Evolutionary conservation across 2,329 filamentous ascomycete species (phyloP).

Genomic region (Alternaria panax): DNA sequence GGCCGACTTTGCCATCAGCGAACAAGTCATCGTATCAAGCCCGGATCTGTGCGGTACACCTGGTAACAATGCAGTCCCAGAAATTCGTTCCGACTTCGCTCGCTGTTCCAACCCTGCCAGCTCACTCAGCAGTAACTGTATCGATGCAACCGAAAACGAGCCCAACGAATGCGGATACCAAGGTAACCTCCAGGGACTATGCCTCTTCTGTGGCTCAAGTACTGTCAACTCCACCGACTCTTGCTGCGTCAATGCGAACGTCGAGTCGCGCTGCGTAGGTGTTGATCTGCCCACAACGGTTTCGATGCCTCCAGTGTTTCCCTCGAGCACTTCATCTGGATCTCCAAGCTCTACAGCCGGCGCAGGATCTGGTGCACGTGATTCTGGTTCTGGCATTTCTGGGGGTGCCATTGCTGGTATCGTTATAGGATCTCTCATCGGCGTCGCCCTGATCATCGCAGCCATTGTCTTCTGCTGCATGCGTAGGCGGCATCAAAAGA

Average conservation of each 20-base stretch:
- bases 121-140: slow-evolving; percentile 77
- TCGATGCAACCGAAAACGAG: slow-evolving; percentile 81
- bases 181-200: slow-evolving; percentile 75
- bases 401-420: slow-evolving; percentile 92
- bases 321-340: slow-evolving; percentile 67
- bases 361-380: slow-evolving; percentile 36
- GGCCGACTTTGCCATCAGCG: slow-evolving; percentile 86
- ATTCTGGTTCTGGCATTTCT: slow-evolving; percentile 63
- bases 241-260: slow-evolving; percentile 85
- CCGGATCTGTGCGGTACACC: slow-evolving; percentile 73
- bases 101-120: slow-evolving; percentile 85
- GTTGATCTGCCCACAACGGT: slow-evolving; percentile 80
- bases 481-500: slow-evolving; percentile 61
- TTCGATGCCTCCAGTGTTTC: slow-evolving; percentile 64
- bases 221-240: slow-evolving; percentile 93
- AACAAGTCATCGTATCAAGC: slow-evolving; percentile 83
- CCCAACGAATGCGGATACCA: slow-evolving; percentile 85
- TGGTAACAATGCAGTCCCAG: slow-evolving; percentile 68
- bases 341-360: slow-evolving; percentile 50
- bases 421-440: slow-evolving; percentile 80
- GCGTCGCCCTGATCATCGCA: slow-evolving; percentile 71
- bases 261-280: slow-evolving; percentile 73
- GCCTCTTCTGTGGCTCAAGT: slow-evolving; percentile 82
- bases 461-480: slow-evolving; percentile 68
- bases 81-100: slow-evolving; percentile 91